Conservation (phyloP, 1,139 yeast genomes). For the Scheffersomyces cryptocercus region DNA sequence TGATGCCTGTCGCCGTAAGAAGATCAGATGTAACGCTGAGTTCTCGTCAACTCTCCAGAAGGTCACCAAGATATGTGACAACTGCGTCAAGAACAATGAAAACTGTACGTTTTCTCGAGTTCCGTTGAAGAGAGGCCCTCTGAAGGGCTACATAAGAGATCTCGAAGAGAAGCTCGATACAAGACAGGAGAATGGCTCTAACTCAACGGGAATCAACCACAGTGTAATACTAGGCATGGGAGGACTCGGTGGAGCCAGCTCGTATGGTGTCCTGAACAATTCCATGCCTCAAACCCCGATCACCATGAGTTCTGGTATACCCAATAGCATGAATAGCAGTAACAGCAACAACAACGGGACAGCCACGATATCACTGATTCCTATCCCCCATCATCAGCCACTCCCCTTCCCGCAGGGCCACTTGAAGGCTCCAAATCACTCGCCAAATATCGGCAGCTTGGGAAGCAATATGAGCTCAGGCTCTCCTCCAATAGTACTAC, state of each 20-base stretch:
- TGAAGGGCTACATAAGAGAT: conserved; percentile 62
- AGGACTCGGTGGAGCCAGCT: neutral
- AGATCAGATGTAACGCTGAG: conserved; percentile 63
- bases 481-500: conserved; percentile 26
- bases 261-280: neutral
- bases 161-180: conserved; percentile 35
- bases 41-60: conserved; percentile 42
- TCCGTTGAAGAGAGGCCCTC: conserved; percentile 76
- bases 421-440: neutral
- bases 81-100: conserved; percentile 56
- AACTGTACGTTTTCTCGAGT: conserved; percentile 64
- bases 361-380: conserved; percentile 2
- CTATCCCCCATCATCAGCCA: conserved; percentile 14
- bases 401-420: conserved; percentile 18
- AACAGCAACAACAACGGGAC: neutral
- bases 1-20: conserved; percentile 66
- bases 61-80: conserved; percentile 54
- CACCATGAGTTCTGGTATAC: conserved; percentile 1
- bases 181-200: neutral
- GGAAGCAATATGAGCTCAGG: neutral
- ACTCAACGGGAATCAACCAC: neutral
- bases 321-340: neutral
- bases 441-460: conserved; percentile 2
- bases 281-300: neutral
- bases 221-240: neutral